Evolutionary conservation across 805 yeast genomes (phyloP), one percentile per base, ranked within the genome.

Genomic region (Yarrowia deformans): DNA sequence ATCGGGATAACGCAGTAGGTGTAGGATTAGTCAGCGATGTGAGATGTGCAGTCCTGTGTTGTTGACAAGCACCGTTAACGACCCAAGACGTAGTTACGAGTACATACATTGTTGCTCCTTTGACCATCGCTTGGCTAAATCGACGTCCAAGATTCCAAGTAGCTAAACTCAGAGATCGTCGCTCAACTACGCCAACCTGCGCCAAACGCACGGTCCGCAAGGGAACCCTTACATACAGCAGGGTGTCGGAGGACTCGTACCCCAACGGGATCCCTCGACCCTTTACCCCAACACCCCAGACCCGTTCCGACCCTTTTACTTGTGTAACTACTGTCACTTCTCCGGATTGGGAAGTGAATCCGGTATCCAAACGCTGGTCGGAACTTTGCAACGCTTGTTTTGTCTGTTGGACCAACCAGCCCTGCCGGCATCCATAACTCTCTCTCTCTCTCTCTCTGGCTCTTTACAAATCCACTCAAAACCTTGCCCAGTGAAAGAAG

Each of bases 341-440:
- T 12, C 60, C 60, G 60, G 45, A 54, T 54, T 54, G 45, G 60
- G 60, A 54, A 54, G 12, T 37, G 14, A n/a, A 39, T 45, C 60
- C 60, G 60, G 13, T 8, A 9, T 8, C 18, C 32, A 54, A 37
- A 54, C 29, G 29, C 29, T 23, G 2, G 29, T 23, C 29, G 29
- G 29, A 23, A 23, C 29, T 23, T 23, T 23, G 29, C 9, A 46
- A 46, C 50, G 50, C 37, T 48, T 48, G 18, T 49, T 49, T n/a
- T 13, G 8, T 23, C 29, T 23, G 29, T 23, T 23, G 29, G 4
- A 23, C 29, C 54, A 32, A 5, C 37, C 54, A 32, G 52, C 35
- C 52, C 34, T 46, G 34, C 9, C 32, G 12, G 34, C 32, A 19
- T 19, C 29, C 2, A 32, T 46, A 23, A 46, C 19, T n/a, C 8